A percentile compares a stretch with the other conserved stretches of the same genome.
These are phyloP conservation scores for Exophiala calicioides DNA, from an alignment of 2,329 filamentous ascomycete species.

Conservation along the genomic window DNA sequence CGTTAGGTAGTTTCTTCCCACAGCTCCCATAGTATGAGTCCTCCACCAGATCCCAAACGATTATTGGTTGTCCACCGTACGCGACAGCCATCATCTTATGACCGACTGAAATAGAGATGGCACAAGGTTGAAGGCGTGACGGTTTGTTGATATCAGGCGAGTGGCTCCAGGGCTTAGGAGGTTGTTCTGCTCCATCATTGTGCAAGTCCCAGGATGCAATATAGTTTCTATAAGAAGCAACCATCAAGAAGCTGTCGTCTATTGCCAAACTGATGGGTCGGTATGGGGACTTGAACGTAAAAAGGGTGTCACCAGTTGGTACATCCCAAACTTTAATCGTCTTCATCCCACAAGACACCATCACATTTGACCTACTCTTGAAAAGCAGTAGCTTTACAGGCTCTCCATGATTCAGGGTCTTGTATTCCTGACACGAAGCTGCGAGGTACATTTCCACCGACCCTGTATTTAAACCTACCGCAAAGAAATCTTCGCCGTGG, in stretches of 20 bases:
- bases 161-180: conserved; percentile 26
- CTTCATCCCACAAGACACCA: conserved; percentile 25
- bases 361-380: conserved; percentile 7
- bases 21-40: conserved; percentile 4
- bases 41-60: neutral
- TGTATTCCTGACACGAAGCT: conserved; percentile 26
- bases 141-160: conserved; percentile 1
- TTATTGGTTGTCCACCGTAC: neutral
- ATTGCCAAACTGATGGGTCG: neutral
- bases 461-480: conserved; percentile 26
- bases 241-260: neutral
- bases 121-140: conserved; percentile 1
- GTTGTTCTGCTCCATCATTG: conserved; percentile 21
- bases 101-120: neutral
- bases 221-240: conserved; percentile 5
- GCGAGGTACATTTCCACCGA: conserved; percentile 27
- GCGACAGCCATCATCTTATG: conserved; percentile 1
- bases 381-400: conserved; percentile 14
- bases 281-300: conserved; percentile 1
- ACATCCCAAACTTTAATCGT: conserved; percentile 27
- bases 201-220: conserved; percentile 11
- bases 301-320: conserved; percentile 9
- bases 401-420: conserved; percentile 24
- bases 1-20: conserved; percentile 1
- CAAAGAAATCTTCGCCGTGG: conserved; percentile 29